Base-by-base conservation (phyloP, 2,329 filamentous ascomycete species). In the Helicocarpus griseus region DNA sequence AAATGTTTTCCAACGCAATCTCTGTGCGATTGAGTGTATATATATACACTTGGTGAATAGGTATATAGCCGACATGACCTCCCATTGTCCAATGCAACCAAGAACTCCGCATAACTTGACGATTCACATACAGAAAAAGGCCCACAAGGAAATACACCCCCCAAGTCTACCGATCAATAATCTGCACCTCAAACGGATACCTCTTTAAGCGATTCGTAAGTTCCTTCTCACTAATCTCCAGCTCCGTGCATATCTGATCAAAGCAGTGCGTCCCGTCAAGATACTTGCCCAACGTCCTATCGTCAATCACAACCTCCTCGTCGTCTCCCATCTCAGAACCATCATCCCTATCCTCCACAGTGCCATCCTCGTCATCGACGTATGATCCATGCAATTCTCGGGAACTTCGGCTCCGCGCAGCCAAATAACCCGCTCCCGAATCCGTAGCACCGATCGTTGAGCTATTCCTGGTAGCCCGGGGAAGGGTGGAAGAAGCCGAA, bases 201-300 rank as follows among this genome's bases (percentile, higher is more conserved):
- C 63, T 63, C 60, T 72, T 73, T 58, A 76, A 57, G 47, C 70
- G 61, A 44, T 60, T 59, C 35, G 66, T 70, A 53, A 76, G 60
- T 50, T 74, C 72, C 50, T 64, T 67, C 63, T 76, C 73, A 56
- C 70, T 73, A 35, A 75, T 67, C 55, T 73, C 69, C 53, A 75
- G 53, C 57, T 76, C 73, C 4, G 73, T 76, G 56, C 73, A 76
- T 29, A 76, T 73, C 60, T 75, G 69, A 62, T 76, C 73, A 52
- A 75, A 75, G 56, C 69, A 73, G 58, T 76, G 73, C 55, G 68
- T 69, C 1, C 73, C 73, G 61, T 76, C 73, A 17, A 76, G 50
- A 57, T 70, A 75, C 49, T 66, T 68, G 2, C 61, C 61, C 31
- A 76, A 53, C 6, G 59, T 63, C 52, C 61, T 65, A 57, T 70